A percentile compares a stretch with the other conserved stretches of the same genome.
Conservation (phyloP, 2,329 filamentous ascomycete species). For the Hypoxylon sp. region DNA sequence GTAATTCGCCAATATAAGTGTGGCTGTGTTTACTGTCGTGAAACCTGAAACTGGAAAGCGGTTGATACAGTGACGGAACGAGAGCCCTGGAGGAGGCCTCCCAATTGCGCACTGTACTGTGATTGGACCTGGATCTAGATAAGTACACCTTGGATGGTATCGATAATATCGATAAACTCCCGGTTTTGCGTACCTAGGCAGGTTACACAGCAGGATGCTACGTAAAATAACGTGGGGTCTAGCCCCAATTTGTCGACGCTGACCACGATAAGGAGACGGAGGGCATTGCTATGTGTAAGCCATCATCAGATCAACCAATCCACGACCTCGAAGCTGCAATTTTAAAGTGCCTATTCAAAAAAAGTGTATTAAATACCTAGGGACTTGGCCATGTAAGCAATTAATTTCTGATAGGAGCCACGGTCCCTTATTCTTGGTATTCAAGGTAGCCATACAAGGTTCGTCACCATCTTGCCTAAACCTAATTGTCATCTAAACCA, state of each 20-base stretch:
- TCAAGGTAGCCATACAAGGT: not conserved
- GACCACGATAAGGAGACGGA: constrained; percentile 3
- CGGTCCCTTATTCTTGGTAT: not conserved
- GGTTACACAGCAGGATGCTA: constrained; percentile 11
- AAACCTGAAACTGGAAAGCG: constrained; percentile 21
- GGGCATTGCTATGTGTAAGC: constrained; percentile 11
- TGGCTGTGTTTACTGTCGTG: constrained; percentile 46
- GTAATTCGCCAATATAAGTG: constrained; percentile 45
- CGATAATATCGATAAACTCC: constrained; percentile 16
- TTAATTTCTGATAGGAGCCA: not conserved
- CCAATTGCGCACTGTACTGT: constrained; percentile 9
- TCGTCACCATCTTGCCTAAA: not conserved
- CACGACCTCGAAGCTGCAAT: not conserved
- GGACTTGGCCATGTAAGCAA: not conserved
- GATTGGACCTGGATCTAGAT: constrained; percentile 27
- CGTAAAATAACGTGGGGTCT: constrained; percentile 12
- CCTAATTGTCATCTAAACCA: constrained; percentile 4
- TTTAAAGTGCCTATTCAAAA: not conserved
- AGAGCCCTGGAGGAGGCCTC: constrained; percentile 38
- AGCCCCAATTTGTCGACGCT: not conserved
- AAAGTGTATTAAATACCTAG: not conserved
- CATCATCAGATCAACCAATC: not conserved
- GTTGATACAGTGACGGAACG: constrained; percentile 13
- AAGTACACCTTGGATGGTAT: constrained; percentile 6
- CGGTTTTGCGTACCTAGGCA: constrained; percentile 5